Percentiles rank a stretch among this genome's conserved stretches.
phyloP scores from a whole-genome alignment of 495 filamentous ascomycete species.

The Neurospora sublineolata region DNA sequence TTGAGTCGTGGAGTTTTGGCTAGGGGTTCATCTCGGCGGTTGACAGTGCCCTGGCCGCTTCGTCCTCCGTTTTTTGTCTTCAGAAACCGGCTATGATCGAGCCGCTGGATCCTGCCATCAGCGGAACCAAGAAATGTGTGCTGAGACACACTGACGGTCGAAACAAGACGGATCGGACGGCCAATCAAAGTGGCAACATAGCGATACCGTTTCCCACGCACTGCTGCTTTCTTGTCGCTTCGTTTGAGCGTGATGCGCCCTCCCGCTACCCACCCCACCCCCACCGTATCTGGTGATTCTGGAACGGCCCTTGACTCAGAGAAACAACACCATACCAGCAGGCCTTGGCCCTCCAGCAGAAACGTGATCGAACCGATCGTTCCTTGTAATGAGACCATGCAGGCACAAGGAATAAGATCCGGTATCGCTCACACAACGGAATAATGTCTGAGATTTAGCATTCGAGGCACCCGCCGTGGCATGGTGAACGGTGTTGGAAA shows the following conservation, averaged over 20 bases:
- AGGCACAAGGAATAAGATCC: conserved; percentile 3
- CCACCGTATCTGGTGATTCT: background rate
- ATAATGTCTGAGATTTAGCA: conserved; percentile 25
- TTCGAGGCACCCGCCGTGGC: conserved; percentile 6
- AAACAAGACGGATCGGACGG: background rate
- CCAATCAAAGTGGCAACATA: background rate
- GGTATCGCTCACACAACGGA: conserved; percentile 10
- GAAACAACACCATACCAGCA: background rate
- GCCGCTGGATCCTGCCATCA: background rate
- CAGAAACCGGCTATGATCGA: background rate
- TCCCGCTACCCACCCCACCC: background rate
- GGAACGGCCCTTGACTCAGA: background rate
- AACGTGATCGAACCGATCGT: background rate
- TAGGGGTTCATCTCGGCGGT: background rate
- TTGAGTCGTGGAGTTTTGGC: conserved; percentile 2
- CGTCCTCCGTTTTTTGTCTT: background rate
- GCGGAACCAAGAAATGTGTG: background rate
- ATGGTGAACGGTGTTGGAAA: conserved; percentile 1
- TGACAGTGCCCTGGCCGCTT: background rate
- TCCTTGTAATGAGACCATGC: background rate
- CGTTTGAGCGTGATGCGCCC: conserved; percentile 1
- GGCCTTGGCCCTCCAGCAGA: background rate
- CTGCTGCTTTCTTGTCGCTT: background rate
- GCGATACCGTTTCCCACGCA: background rate
- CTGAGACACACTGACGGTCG: background rate